Base-by-base conservation (phyloP, 2,329 filamentous ascomycete species). In the Graphilbum ipis-grandicollis region DNA sequence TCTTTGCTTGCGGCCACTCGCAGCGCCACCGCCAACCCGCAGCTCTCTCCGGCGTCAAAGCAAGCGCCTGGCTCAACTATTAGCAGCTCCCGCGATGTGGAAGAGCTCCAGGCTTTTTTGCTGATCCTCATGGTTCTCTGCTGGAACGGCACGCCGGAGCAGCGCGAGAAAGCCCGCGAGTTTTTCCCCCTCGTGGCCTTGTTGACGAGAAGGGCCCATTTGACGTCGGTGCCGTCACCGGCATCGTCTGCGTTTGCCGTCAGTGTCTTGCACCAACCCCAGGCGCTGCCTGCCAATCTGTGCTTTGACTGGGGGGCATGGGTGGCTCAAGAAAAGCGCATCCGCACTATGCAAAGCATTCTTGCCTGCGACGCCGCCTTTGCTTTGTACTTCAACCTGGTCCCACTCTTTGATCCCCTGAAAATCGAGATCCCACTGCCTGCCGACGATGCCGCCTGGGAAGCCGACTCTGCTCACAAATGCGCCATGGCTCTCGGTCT, bases 371-470 rank as follows among this genome's bases (percentile, higher is more conserved):
- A 83, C 48, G 62, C 67, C 14, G 70, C 75, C 10, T 66, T 77
- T 50, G 70, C 70, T 15, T 66, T 84, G 17, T 84, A 75, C 50
- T 84, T 82, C 63, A 83, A 84, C 51, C 56, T 58, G n/a, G 54
- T 63, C 9, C 67, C 76, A 13, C 62, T 70, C 32, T 70, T 83
- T 31, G 71, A 81, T 40, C 56, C 65, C 9, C 62, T 73, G 25
- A 76, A 82, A 45, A 63, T 83, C 35, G 62, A 64, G 22, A 53
- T 83, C 28, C 75, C 77, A n/a, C 57, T 85, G 6, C 79, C 79
- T 9, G 67, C 70, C 13, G 78, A 84, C 46, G 79, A 84, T 52
- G 75, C 74, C 14, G 71, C 74, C 3, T 84, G 79, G 78, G 78
- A 83, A 46, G 78, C 79, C 4, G 59, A 56, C 23, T 66, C 62